Base-by-base conservation (phyloP, 2,329 filamentous ascomycete genomes). In the Cytospora paraplurivora region DNA sequence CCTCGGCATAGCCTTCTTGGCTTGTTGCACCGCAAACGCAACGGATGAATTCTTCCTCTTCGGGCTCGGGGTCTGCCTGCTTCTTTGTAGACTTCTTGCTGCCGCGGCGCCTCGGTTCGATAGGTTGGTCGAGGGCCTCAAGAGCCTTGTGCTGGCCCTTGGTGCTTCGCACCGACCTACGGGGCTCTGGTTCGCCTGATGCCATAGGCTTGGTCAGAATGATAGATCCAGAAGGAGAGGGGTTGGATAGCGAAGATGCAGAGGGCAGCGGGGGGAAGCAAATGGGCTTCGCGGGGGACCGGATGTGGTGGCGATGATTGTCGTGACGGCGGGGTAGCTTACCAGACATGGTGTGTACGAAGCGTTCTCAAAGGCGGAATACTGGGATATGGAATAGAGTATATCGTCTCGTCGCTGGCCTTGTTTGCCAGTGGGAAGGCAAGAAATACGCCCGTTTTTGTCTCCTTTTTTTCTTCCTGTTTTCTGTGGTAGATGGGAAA, bases 131-230 rank as follows among this genome's bases (percentile, higher is more conserved):
- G 69, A 91, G 84, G 62, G 89, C 83, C 73, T 97, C 93, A 70
- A 92, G 88, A 68, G 90, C 90, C 77, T 97, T 97, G 77, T 98
- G 93, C 72, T 97, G 93, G 74, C 95, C 95, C 75, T 99, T 99
- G 68, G 95, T 99, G 71, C 94, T 93, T 72, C 95, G 90, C 68
- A 95, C 93, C 51, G 95, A 99, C 74, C 95, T 91, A 76, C 95
- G 90, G 64, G 93, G 91, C 84, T 97, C 94, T 64, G 79, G 76
- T 76, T 87, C 64, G n/a, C 63, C 62, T 65, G 47, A 15, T 44
- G 37, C 13, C 47, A 27, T 7, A 13, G 47, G 15, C 53, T 4
- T 59, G 55, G 67, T 72, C 60, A 72, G 71, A 67, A 15, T 19
- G 12, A 7, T 12, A n/a, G 33, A 37, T 62, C 32, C n/a, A 58